These are phyloP conservation scores for Ophiostoma ulmi DNA, from an alignment of 2,329 filamentous ascomycete genomes.

Conservation along the genomic window DNA sequence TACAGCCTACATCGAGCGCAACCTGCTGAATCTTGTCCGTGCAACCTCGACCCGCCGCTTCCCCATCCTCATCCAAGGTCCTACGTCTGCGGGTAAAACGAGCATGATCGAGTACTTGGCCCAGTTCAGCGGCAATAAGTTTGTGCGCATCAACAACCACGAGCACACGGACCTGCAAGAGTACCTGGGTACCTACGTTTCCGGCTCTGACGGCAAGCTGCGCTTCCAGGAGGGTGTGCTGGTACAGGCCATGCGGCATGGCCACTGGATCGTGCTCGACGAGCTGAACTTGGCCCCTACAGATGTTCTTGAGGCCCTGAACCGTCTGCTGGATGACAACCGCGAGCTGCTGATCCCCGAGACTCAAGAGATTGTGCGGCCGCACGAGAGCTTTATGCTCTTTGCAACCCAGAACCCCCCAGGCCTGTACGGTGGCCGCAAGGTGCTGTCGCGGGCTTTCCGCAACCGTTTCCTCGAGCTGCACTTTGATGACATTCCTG, in stretches of 20 bases:
- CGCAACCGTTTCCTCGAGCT: constrained; percentile 94
- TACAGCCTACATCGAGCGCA: constrained; percentile 89
- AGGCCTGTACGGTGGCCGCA: constrained; percentile 89
- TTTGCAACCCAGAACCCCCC: constrained; percentile 98
- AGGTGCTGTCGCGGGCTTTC: constrained; percentile 88
- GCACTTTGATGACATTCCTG: constrained; percentile 96
- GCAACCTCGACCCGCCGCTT: constrained; percentile 89
- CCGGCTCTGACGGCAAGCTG: constrained; percentile 75
- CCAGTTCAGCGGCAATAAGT: constrained; percentile 93
- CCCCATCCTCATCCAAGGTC: constrained; percentile 91
- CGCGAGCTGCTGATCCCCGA: constrained; percentile 92
- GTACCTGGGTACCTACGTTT: constrained; percentile 91
- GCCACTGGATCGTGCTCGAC: constrained; percentile 97
- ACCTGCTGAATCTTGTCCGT: constrained; percentile 87
- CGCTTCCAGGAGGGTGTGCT: constrained; percentile 90
- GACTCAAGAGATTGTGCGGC: constrained; percentile 87
- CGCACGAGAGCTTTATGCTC: constrained; percentile 92
- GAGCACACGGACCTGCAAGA: constrained; percentile 98
- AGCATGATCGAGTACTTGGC: constrained; percentile 99
- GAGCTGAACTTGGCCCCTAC: constrained; percentile 96
- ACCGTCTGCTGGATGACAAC: constrained; percentile 93
- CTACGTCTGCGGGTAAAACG: constrained; percentile 95
- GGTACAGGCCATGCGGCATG: constrained; percentile 84
- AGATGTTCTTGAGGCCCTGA: constrained; percentile 92
- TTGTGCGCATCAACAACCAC: constrained; percentile 98